Evolutionary conservation across 2,329 filamentous ascomycete species (phyloP).

Genomic region (Pseudocercospora pini-densiflorae): DNA sequence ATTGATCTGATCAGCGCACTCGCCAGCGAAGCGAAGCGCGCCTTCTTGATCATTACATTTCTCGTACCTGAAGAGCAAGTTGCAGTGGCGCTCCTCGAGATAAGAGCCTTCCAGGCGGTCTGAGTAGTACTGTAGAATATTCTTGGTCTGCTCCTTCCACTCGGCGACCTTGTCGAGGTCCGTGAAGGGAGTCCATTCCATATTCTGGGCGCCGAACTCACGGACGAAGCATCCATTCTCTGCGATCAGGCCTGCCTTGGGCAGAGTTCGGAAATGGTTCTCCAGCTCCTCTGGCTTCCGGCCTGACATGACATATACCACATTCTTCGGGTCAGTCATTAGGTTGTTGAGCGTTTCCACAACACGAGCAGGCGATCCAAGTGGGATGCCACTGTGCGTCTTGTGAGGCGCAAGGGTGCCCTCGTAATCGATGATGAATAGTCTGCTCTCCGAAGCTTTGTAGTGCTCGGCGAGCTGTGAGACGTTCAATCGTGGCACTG

Average conservation of each 20-base stretch:
- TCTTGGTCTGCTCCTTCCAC: constrained; percentile 84
- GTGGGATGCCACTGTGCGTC: constrained; percentile 79
- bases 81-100: constrained; percentile 91
- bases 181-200: constrained; percentile 77
- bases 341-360: constrained; percentile 83
- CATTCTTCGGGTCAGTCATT: constrained; percentile 77
- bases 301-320: constrained; percentile 92
- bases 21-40: constrained; percentile 79
- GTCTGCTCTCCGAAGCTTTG: constrained; percentile 65
- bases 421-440: constrained; percentile 94
- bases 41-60: constrained; percentile 76
- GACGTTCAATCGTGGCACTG: constrained; percentile 82
- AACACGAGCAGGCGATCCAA: constrained; percentile 84
- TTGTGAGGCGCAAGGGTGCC: constrained; percentile 89
- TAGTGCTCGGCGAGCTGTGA: constrained; percentile 69
- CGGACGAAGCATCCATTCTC: constrained; percentile 94
- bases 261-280: constrained; percentile 80
- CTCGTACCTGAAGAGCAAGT: constrained; percentile 88
- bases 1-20: constrained; percentile 94
- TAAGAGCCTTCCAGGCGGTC: constrained; percentile 87
- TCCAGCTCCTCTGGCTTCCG: constrained; percentile 87
- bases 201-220: constrained; percentile 59
- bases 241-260: constrained; percentile 84
- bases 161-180: constrained; percentile 69
- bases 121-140: constrained; percentile 85